Evolutionary conservation across 2,329 filamentous ascomycete genomes (phyloP).

Genomic region (Pyrenophora graminea): DNA sequence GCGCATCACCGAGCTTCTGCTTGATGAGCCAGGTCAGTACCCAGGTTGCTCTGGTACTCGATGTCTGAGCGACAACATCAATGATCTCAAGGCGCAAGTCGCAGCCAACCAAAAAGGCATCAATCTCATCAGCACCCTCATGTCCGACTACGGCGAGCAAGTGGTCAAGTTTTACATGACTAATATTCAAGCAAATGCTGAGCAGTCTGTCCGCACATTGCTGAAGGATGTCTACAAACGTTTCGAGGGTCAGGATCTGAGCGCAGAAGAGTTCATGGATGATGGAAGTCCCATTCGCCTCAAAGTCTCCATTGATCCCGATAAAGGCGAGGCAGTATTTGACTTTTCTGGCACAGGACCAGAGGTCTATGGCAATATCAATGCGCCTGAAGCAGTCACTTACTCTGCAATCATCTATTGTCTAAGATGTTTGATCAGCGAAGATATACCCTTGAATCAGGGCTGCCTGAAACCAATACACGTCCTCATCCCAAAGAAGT

Average conservation of each 20-base stretch:
- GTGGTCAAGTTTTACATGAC: conserved; percentile 85
- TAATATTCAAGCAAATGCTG: conserved; percentile 80
- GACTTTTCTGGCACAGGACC: conserved; percentile 78
- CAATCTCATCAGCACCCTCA: conserved; percentile 72
- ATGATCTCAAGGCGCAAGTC: conserved; percentile 84
- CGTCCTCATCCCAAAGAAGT: conserved; percentile 72
- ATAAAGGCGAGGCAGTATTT: conserved; percentile 76
- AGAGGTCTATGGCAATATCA: conserved; percentile 79
- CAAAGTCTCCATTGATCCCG: conserved; percentile 73
- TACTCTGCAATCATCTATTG: conserved; percentile 87
- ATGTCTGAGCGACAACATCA: conserved; percentile 80
- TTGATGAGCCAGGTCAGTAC: conserved; percentile 73
- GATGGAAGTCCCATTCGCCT: conserved; percentile 79
- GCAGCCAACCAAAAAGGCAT: conserved; percentile 88
- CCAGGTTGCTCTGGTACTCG: conserved; percentile 78
- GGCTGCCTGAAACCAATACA: conserved; percentile 78
- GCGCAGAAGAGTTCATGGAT: conserved; percentile 82
- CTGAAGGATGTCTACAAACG: conserved; percentile 71
- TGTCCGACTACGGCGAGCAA: conserved; percentile 75
- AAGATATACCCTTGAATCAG: conserved; percentile 85
- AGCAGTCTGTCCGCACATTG: conserved; percentile 72
- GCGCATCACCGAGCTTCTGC: conserved; percentile 71
- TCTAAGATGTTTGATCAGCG: conserved; percentile 75
- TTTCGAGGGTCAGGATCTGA: conserved; percentile 71
- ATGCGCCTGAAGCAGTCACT: conserved; percentile 80